Conservation (phyloP, 2,329 filamentous ascomycete species). For the Nemania sp. region DNA sequence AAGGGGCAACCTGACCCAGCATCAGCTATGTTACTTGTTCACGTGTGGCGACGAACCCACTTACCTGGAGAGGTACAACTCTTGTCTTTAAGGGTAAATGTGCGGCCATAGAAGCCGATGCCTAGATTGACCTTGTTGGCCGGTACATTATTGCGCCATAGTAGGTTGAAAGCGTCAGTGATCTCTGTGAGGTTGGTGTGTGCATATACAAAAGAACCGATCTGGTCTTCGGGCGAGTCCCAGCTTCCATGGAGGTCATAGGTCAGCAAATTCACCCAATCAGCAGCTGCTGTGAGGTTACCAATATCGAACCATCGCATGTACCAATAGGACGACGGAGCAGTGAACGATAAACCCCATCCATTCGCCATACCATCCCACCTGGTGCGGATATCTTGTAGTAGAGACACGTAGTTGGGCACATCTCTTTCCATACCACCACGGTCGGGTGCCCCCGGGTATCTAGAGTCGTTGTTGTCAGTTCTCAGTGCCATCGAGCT, state of each 20-base stretch:
- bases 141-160: conserved; percentile 56
- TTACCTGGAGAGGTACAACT: conserved; percentile 34
- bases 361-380: conserved; percentile 23
- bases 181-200: conserved; percentile 60
- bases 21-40: not conserved
- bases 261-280: conserved; percentile 54
- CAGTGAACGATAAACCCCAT: conserved; percentile 21
- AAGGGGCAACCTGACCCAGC: too few relatives aligned
- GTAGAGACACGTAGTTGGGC: conserved; percentile 15
- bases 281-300: not conserved
- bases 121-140: conserved; percentile 54
- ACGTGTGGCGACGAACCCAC: conserved; percentile 4
- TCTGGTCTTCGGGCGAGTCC: conserved; percentile 46
- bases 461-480: too few relatives aligned
- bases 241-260: conserved; percentile 57
- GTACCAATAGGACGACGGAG: conserved; percentile 30
- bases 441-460: too few relatives aligned
- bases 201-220: conserved; percentile 48
- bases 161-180: conserved; percentile 52
- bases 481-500: too few relatives aligned
- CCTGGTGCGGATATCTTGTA: conserved; percentile 17
- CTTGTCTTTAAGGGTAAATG: conserved; percentile 39
- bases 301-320: conserved; percentile 23
- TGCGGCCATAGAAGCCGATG: conserved; percentile 50
- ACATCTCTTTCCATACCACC: not conserved